A percentile compares a stretch with the other conserved stretches of the same genome.
Conservation (phyloP, 228 moss, liverwort and hornwort species). For the Sphagnum fallax region DNA sequence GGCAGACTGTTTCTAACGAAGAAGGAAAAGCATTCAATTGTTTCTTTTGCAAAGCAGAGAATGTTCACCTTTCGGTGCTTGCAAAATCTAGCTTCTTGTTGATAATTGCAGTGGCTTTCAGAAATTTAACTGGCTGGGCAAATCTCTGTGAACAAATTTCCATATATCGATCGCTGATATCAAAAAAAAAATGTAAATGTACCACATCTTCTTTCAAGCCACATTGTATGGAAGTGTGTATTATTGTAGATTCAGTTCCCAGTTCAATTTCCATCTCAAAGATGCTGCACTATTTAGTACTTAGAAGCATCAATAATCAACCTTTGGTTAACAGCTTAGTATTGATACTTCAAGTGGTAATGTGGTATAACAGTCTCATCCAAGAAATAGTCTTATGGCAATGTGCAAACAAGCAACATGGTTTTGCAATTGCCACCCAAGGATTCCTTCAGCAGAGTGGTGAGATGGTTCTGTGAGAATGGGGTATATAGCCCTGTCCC, state of each 20-base stretch:
- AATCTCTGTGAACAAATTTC: slow-evolving; percentile 83
- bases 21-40: too few relatives aligned
- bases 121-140: slow-evolving; percentile 81
- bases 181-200: background rate
- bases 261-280: background rate
- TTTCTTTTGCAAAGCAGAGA: too few relatives aligned
- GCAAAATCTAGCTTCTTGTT: slow-evolving; percentile 60
- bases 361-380: slow-evolving; percentile 74
- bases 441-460: slow-evolving; percentile 77
- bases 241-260: too few relatives aligned
- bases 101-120: slow-evolving; percentile 62
- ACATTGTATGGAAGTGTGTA: too few relatives aligned
- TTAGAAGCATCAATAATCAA: background rate
- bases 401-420: slow-evolving; percentile 72
- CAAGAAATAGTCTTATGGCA: slow-evolving; percentile 91
- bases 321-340: background rate
- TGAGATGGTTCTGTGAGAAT: slow-evolving; percentile 79
- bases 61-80: slow-evolving; percentile 38
- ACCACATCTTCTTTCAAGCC: background rate
- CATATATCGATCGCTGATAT: slow-evolving; percentile 2
- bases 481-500: slow-evolving; percentile 65
- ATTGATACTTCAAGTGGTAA: background rate
- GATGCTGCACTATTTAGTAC: background rate
- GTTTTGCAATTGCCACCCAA: slow-evolving; percentile 89
- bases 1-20: too few relatives aligned